phyloP scores from a whole-genome alignment of 495 filamentous ascomycete species.

The Talaromyces trachyspermus region DNA sequence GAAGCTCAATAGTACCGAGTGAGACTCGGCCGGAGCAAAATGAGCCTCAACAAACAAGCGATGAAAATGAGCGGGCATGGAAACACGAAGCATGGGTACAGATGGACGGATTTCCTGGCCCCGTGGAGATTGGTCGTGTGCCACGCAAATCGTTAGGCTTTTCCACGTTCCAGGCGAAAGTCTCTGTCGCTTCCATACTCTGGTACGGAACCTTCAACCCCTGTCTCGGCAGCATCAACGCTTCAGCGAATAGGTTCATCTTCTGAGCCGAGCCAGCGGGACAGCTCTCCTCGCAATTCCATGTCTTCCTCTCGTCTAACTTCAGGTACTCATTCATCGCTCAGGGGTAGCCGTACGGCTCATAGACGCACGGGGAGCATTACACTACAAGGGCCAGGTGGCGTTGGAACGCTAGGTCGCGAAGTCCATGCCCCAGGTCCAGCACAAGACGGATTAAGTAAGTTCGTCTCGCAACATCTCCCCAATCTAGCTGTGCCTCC shows the following conservation, averaged over 20 bases:
- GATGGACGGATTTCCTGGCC: slow-evolving; percentile 58
- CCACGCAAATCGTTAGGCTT: slow-evolving; percentile 76
- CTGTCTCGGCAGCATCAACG: slow-evolving; percentile 13
- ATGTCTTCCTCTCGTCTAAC: slow-evolving; percentile 11
- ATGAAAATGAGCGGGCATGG: slow-evolving; percentile 56
- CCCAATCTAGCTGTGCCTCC: slow-evolving; percentile 54
- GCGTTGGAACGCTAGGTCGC: slow-evolving; percentile 70
- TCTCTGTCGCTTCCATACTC: slow-evolving; percentile 46
- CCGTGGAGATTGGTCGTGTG: slow-evolving; percentile 82
- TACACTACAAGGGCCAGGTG: slow-evolving; percentile 66
- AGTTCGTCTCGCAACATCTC: slow-evolving; percentile 68
- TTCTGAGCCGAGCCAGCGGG: slow-evolving; percentile 14
- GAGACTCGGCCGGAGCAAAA: slow-evolving; percentile 13
- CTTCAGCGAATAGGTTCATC: slow-evolving; percentile 14
- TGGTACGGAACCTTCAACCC: slow-evolving; percentile 28
- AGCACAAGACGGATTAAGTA: slow-evolving; percentile 70
- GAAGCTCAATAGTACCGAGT: slow-evolving; percentile 36
- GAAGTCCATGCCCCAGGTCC: slow-evolving; percentile 68
- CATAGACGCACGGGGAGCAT: slow-evolving; percentile 34
- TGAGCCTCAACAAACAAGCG: slow-evolving; percentile 18
- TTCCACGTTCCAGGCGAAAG: slow-evolving; percentile 86
- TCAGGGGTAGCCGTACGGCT: slow-evolving; percentile 19
- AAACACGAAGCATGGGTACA: slow-evolving; percentile 81
- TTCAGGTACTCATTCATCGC: slow-evolving; percentile 10
- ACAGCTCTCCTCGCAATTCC: slow-evolving; percentile 10